phyloP scores from a whole-genome alignment of 768 basidiomycete species.

The Amanita pseudoporphyria region DNA sequence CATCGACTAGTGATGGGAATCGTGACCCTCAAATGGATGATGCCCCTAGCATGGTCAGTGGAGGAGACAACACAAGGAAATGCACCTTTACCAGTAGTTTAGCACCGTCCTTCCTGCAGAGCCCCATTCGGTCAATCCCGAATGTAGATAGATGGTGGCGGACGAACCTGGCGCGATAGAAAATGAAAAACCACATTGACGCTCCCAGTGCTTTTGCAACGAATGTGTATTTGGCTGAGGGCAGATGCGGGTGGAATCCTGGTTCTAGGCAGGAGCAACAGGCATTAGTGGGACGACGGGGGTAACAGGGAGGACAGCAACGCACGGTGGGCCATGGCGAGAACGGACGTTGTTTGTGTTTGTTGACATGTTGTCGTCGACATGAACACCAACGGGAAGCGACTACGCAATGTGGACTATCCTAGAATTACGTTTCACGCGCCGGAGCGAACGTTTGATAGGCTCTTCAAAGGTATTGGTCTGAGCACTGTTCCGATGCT shows the following conservation, averaged over 20 bases:
- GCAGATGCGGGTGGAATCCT: constrained; percentile 87
- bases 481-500: not conserved
- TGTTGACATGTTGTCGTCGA: constrained; percentile 20
- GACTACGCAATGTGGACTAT: constrained; percentile 29
- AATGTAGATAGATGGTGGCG: not conserved
- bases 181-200: constrained; percentile 98
- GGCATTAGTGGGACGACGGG: constrained; percentile 4
- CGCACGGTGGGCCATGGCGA: constrained; percentile 32
- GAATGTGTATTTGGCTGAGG: constrained; percentile 65
- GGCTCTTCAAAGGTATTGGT: constrained; percentile 41
- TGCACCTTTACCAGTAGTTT: constrained; percentile 52
- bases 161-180: constrained; percentile 85
- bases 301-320: not conserved
- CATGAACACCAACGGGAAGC: constrained; percentile 32
- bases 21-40: constrained; percentile 35
- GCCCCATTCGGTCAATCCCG: constrained; percentile 1
- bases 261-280: constrained; percentile 29
- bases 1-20: constrained; percentile 29
- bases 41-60: constrained; percentile 31
- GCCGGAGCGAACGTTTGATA: constrained; percentile 35
- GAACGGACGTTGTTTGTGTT: constrained; percentile 20
- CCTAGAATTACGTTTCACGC: constrained; percentile 39
- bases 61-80: not conserved
- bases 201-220: constrained; percentile 83
- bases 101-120: constrained; percentile 60